A percentile compares a stretch with the other conserved stretches of the same genome.
Conservation (phyloP, 2,329 filamentous ascomycete genomes). For the Paracorniculantispora psalliotae region DNA sequence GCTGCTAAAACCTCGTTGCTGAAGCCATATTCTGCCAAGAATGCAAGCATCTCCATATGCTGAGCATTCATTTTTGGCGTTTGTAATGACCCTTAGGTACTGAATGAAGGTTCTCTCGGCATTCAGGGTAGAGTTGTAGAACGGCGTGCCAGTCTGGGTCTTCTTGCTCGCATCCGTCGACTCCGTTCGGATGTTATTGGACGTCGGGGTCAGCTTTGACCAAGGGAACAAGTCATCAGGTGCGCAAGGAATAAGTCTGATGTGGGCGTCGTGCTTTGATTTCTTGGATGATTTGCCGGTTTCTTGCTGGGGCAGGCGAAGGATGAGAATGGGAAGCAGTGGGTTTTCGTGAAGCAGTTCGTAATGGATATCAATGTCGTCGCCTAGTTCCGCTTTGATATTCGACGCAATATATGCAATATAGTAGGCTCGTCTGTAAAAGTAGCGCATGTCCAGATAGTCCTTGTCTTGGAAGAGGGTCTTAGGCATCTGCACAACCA, state of each 20-base stretch:
- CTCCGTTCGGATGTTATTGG: constrained; percentile 62
- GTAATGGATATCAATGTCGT: constrained; percentile 56
- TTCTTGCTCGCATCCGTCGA: constrained; percentile 40
- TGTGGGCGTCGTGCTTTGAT: constrained; percentile 44
- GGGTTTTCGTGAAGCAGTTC: constrained; percentile 66
- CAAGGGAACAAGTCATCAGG: constrained; percentile 64
- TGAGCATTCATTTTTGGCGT: constrained; percentile 62
- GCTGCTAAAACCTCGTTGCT: constrained; percentile 75
- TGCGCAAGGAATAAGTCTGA: constrained; percentile 74
- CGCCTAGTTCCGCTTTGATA: constrained; percentile 53
- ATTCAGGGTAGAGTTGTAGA: constrained; percentile 83
- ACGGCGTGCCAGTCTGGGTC: constrained; percentile 56
- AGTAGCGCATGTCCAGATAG: constrained; percentile 87
- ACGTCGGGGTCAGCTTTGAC: constrained; percentile 64
- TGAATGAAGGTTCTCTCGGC: constrained; percentile 68
- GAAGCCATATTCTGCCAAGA: constrained; percentile 82
- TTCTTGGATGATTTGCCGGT: constrained; percentile 21
- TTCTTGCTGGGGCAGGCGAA: constrained; percentile 28
- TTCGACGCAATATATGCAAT: constrained; percentile 73
- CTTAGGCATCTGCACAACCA: constrained; percentile 81
- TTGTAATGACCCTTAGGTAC: constrained; percentile 72
- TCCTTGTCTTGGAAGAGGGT: constrained; percentile 88
- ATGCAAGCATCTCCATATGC: constrained; percentile 80
- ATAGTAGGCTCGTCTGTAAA: constrained; percentile 91
- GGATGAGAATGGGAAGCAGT: constrained; percentile 63